Conservation (phyloP, 75 land plant species). For the Selaginella tamariscina region DNA sequence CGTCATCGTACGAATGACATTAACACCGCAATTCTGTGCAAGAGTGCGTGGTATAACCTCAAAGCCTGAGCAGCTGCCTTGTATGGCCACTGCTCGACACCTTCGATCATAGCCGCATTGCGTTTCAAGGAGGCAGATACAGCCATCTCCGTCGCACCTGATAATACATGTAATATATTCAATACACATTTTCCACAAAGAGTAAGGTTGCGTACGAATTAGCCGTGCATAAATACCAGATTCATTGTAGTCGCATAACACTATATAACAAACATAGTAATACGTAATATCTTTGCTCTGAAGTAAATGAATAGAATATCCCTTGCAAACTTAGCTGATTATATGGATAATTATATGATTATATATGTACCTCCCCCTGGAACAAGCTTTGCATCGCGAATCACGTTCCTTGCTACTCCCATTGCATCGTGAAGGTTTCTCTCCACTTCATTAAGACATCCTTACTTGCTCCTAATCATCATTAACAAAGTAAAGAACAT, state of each 20-base stretch:
- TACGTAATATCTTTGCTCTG: too few species aligned
- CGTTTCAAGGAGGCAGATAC: constrained; percentile 81
- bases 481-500: too few species aligned
- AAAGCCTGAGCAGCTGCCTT: constrained; percentile 93
- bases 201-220: too few species aligned
- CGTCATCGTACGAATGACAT: constrained; percentile 92
- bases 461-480: constrained; percentile 92
- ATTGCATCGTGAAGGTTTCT: constrained; percentile 95
- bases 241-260: too few species aligned
- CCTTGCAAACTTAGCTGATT: too few species aligned
- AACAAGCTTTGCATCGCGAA: constrained; percentile 88
- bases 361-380: constrained; percentile 99
- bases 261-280: too few species aligned
- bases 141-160: constrained; percentile 83
- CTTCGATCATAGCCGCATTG: constrained; percentile 77
- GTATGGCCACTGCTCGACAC: constrained; percentile 82
- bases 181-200: too few species aligned
- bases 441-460: constrained; percentile 94
- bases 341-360: too few species aligned
- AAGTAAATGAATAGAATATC: too few species aligned
- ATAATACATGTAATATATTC: too few species aligned
- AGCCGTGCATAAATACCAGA: too few species aligned
- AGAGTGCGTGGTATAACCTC: constrained; percentile 92
- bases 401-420: constrained; percentile 86
- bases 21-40: constrained; percentile 94